Evolutionary conservation across 352 stramenopile species (phyloP).

Genomic region (Pythium periplocum): DNA sequence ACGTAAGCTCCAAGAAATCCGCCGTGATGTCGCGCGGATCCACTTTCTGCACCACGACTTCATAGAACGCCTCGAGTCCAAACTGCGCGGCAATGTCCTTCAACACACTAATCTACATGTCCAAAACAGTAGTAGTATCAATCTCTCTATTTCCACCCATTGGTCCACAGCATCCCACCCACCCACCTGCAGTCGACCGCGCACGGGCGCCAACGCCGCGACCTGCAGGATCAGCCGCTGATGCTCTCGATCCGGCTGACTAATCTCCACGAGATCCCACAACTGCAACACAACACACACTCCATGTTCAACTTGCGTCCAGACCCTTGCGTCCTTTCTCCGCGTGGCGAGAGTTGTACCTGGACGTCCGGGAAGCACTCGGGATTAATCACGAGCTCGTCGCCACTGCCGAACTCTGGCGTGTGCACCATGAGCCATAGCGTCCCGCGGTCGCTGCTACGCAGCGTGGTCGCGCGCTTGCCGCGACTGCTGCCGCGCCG

Average conservation of each 20-base stretch:
- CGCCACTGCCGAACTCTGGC: slow-evolving; percentile 56
- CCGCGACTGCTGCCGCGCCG: slow-evolving; percentile 9
- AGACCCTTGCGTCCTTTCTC: no score
- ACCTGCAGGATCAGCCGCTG: slow-evolving; percentile 64
- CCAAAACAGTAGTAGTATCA: not conserved
- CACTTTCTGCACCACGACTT: slow-evolving; percentile 51
- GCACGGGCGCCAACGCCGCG: slow-evolving; percentile 49
- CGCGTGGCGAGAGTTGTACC: slow-evolving; percentile 1
- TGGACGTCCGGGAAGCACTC: slow-evolving; percentile 62
- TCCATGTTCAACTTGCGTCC: no score
- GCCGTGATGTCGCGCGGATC: slow-evolving; percentile 49
- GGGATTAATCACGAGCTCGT: slow-evolving; percentile 73
- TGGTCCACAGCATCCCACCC: not conserved
- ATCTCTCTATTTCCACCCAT: not conserved
- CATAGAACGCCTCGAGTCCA: slow-evolving; percentile 55
- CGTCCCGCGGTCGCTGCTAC: slow-evolving; percentile 24
- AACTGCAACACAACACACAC: slow-evolving; percentile 12
- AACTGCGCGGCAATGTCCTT: slow-evolving; percentile 75
- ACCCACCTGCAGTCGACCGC: slow-evolving; percentile 57
- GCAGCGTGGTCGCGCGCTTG: slow-evolving; percentile 25
- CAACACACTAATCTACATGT: slow-evolving; percentile 53
- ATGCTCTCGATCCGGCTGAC: slow-evolving; percentile 48
- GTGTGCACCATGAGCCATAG: slow-evolving; percentile 71
- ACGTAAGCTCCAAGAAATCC: slow-evolving; percentile 86
- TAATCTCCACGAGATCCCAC: slow-evolving; percentile 56